Conservation (phyloP, 2,329 filamentous ascomycete species). For the Teratosphaeria pseudoeucalypti region DNA sequence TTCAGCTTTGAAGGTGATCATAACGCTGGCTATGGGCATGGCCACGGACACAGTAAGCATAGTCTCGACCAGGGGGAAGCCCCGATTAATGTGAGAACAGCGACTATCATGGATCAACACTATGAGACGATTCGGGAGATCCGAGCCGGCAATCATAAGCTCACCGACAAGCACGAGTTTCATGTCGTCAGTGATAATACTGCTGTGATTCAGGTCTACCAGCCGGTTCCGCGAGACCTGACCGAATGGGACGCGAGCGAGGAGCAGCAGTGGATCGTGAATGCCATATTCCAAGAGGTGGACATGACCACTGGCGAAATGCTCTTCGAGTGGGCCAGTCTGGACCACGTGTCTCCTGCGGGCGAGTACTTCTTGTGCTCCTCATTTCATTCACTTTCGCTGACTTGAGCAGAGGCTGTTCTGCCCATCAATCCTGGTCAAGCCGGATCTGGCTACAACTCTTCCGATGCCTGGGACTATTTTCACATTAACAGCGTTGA, state of each 20-base stretch:
- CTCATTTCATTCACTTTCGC: not conserved
- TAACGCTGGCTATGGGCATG: slow-evolving; percentile 21
- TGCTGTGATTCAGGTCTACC: slow-evolving; percentile 36
- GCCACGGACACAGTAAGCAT: slow-evolving; percentile 17
- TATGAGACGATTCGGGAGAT: not conserved
- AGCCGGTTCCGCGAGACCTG: slow-evolving; percentile 20
- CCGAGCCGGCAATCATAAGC: slow-evolving; percentile 30
- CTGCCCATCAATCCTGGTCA: not conserved
- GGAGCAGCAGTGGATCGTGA: slow-evolving; percentile 28
- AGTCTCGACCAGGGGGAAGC: not conserved
- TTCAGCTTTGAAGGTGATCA: slow-evolving; percentile 26
- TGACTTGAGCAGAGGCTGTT: not conserved
- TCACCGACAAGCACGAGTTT: slow-evolving; percentile 36
- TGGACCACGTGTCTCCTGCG: slow-evolving; percentile 40
- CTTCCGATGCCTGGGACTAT: slow-evolving; percentile 37
- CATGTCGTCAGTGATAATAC: slow-evolving; percentile 31
- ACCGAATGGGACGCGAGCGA: slow-evolving; percentile 9
- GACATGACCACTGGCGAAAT: slow-evolving; percentile 42
- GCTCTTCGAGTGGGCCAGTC: slow-evolving; percentile 46
- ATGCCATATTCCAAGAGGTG: slow-evolving; percentile 25
- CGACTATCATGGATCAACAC: not conserved
- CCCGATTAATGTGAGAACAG: not conserved
- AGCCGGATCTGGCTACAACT: not conserved
- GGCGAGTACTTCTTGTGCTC: slow-evolving; percentile 16
- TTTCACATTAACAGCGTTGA: slow-evolving; percentile 48